These are phyloP conservation scores for Pythium folliculosum DNA, from an alignment of 352 stramenopile genomes.

Conservation along the genomic window DNA sequence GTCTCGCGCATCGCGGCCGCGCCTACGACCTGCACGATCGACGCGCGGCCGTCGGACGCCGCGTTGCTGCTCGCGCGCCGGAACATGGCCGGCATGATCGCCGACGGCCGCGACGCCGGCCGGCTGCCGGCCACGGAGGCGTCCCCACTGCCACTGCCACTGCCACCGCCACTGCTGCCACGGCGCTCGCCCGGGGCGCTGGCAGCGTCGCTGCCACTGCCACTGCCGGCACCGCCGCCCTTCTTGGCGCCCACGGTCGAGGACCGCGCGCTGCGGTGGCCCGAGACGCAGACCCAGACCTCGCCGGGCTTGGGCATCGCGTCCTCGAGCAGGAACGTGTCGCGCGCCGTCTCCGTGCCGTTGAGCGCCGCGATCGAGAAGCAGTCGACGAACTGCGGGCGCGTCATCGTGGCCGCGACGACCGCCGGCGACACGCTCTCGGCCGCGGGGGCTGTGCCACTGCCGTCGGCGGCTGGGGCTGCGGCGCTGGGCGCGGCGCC, in stretches of 20 bases:
- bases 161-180: background rate
- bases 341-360: conserved; percentile 32
- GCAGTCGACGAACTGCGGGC: conserved; percentile 54
- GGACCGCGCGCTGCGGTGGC: conserved; percentile 44
- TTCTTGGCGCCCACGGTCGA: conserved; percentile 37
- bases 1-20: conserved; percentile 30
- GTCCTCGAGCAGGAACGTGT: conserved; percentile 72
- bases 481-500: background rate
- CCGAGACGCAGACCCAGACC: conserved; percentile 70
- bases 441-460: background rate
- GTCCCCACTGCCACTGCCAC: background rate
- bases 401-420: conserved; percentile 20
- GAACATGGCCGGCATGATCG: conserved; percentile 20
- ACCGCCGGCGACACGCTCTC: conserved; percentile 25
- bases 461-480: too few relatives aligned
- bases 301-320: conserved; percentile 76
- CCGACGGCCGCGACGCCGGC: background rate
- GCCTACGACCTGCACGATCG: conserved; percentile 18
- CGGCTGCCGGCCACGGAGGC: too few relatives aligned
- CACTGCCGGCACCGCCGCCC: conserved; percentile 22
- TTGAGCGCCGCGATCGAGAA: conserved; percentile 57
- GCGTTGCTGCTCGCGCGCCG: conserved; percentile 35
- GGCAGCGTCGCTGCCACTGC: conserved; percentile 2
- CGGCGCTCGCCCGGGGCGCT: background rate
- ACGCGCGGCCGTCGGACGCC: conserved; percentile 12